Evolutionary conservation across 495 filamentous ascomycete species (phyloP), one percentile per base, ranked within the genome.

Genomic region (Acidomyces sp.): DNA sequence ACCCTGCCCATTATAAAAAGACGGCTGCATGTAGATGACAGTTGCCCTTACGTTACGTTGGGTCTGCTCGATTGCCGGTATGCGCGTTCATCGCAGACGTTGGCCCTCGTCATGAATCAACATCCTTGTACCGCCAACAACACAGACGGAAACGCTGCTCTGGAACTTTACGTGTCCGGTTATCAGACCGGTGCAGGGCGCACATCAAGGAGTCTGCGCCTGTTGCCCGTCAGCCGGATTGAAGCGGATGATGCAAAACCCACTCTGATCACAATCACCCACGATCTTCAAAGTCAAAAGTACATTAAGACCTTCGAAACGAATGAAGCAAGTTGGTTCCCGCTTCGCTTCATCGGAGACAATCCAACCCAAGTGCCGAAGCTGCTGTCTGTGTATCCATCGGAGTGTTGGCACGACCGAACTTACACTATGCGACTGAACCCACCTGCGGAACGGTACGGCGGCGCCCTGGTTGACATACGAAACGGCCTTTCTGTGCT

Each of bases 11-110:
- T 16, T 6, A 16, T 34, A 6, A 11, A 17, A 16, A 9, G 32
- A 16, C 32, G 32, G 15, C 32, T n/a, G n/a, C n/a, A n/a, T n/a
- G n/a, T 16, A 7, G 32, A 34, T 16, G 9, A 6, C 6, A 16
- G 6, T 7, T 13, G 32, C 15, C 32, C 32, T 9, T 16, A 34
- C 18, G 6, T 34, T 17, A 34, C 32, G 7, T 17, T 34, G 7
- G 32, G 32, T 6, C n/a, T 34, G 15, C 32, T 34, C 6, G 32
- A 34, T 17, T 34, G 32, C 32, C 32, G 32, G 6, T 34, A 34
- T 16, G 32, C n/a, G 15, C 12, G 32, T 16, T 34, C 32, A 6
- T 7, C 6, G 12, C 12, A 34, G 18, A 17, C 18, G 7, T 17
- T 34, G 9, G 32, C 32, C 6, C 32, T 34, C 6, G 32, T 34